Base-by-base conservation (phyloP, 495 filamentous ascomycete genomes). In the Poronia punctata region DNA sequence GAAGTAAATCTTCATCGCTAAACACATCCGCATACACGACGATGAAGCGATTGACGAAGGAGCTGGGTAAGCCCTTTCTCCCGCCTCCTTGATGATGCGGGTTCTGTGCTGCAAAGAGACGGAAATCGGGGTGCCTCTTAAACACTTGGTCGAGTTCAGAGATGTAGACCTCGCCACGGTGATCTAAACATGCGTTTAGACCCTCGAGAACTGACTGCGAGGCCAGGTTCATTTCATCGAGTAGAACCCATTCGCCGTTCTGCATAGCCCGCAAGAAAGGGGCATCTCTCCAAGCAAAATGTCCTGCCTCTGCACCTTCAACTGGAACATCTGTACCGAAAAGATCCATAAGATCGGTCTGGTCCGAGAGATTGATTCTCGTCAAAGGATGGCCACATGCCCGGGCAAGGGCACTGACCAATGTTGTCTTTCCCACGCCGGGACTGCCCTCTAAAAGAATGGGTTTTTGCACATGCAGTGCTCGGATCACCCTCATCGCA, bases 211-310 rank as follows among this genome's bases (percentile, higher is more conserved):
- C 88, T 5, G 89, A 93, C 56, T 97, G 93, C 0, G 93, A 97
- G 3, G 93, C 93, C 35, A 99, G 56, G 52, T 99, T 99, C 93
- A 99, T 96, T 68, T 99, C 93, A 60, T 99, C 93, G 1, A 99
- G 68, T 7, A 99, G 65, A 6, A 97, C 90, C 93, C 93, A 99
- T 47, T 89, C 79, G 9, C 93, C 93, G 31, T 76, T 80, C 57
- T 93, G 89, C 90, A 99, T 97, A 7, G 93, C 93, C 57, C 82
- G 81, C 23, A 99, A 66, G 56, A 97, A 99, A 1, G 93, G 88
- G 10, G 88, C 93, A 61, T 97, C 89, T 43, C 88, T 78, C 93
- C 93, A 99, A 4, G 79, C 78, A 48, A 99, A 99, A 38, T 83
- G 79, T 2, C 93, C 92, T 14, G 84, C 79, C 52, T 84, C 76